A percentile compares a stretch with the other conserved stretches of the same genome.
These are phyloP conservation scores for Tephrocybe rancida DNA, from an alignment of 768 basidiomycete genomes.

Conservation along the genomic window DNA sequence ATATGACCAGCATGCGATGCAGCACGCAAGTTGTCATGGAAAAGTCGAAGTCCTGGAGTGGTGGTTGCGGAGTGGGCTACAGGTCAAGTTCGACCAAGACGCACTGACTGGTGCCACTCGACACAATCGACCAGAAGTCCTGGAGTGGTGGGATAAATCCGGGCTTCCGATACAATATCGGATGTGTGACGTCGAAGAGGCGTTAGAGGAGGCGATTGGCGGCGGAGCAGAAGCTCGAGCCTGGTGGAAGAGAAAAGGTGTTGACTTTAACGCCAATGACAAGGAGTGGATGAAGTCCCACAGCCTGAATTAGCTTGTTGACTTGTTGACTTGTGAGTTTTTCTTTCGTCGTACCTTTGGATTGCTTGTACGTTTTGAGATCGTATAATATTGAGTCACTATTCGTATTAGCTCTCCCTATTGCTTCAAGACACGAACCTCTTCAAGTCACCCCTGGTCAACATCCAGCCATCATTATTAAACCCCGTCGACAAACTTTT, in stretches of 20 bases:
- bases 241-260: constrained; percentile 84
- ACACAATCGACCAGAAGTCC: constrained; percentile 77
- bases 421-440: background rate
- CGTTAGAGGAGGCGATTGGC: constrained; percentile 83
- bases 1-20: constrained; percentile 76
- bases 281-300: constrained; percentile 90
- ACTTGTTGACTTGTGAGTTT: constrained; percentile 17
- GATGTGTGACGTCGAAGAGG: constrained; percentile 92
- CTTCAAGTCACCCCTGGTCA: too few species aligned
- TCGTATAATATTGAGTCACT: background rate
- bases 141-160: constrained; percentile 88
- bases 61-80: constrained; percentile 81
- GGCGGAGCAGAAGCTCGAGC: constrained; percentile 73
- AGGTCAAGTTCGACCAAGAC: constrained; percentile 80
- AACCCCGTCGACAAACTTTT: background rate
- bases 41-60: constrained; percentile 80
- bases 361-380: background rate
- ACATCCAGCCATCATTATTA: background rate
- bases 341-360: constrained; percentile 4
- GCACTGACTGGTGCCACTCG: constrained; percentile 78
- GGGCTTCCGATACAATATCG: constrained; percentile 83
- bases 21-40: constrained; percentile 79
- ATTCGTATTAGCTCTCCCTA: background rate
- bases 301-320: constrained; percentile 57
- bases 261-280: constrained; percentile 82